Evolutionary conservation across 225 moss, liverwort and hornwort species (phyloP).

Genomic region (Antitrichia curtipendula): DNA sequence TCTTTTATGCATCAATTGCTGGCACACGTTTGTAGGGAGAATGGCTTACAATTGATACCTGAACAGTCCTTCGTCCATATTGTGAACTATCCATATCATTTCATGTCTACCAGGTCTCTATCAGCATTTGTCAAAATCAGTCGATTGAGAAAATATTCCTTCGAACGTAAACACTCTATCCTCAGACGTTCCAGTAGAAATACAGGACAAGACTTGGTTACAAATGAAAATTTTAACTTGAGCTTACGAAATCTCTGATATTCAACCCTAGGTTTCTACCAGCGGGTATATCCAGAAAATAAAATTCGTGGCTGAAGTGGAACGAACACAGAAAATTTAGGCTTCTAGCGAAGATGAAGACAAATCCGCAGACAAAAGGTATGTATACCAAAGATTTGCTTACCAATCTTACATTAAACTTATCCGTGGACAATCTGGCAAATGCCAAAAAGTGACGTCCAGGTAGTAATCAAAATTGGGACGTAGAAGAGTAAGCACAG

Average conservation of each 20-base stretch:
- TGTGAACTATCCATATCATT: too few species aligned
- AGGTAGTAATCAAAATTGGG: background rate
- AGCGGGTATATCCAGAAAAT: background rate
- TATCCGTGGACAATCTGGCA: background rate
- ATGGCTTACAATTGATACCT: too few species aligned
- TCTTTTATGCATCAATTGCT: background rate
- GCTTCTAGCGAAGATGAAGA: background rate
- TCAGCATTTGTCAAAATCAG: background rate
- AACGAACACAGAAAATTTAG: accelerated
- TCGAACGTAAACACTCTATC: too few species aligned
- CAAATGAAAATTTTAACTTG: accelerated
- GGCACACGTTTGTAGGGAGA: too few species aligned
- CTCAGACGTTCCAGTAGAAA: too few species aligned
- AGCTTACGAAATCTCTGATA: accelerated
- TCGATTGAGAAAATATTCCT: background rate
- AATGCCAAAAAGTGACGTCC: background rate
- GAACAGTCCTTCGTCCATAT: background rate
- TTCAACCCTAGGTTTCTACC: background rate
- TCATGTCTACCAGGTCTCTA: background rate
- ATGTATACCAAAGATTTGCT: too few species aligned
- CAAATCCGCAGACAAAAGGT: background rate
- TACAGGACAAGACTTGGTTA: background rate
- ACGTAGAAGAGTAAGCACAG: background rate
- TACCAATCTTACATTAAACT: background rate
- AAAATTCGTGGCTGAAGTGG: too few species aligned